Percentiles rank a stretch among this genome's conserved stretches.
These are phyloP conservation scores for Pugionium dolabratum DNA, from an alignment of 345 rosid genomes.

Conservation along the genomic window DNA sequence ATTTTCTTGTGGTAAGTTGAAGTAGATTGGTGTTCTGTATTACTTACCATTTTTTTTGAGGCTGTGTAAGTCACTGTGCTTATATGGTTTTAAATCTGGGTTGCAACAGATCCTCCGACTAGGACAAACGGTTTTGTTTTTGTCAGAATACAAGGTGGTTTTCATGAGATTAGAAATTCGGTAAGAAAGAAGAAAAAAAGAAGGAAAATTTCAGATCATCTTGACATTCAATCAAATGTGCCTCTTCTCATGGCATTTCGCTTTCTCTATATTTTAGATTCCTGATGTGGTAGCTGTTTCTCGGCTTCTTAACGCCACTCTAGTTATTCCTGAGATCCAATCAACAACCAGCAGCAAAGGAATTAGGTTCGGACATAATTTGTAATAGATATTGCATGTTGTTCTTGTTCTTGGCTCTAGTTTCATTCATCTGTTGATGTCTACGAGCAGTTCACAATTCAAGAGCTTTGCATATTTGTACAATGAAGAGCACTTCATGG, in stretches of 20 bases:
- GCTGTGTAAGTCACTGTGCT: neutral
- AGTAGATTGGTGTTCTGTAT: neutral
- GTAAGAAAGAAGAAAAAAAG: conserved; percentile 44
- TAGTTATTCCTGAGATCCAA: conserved; percentile 94
- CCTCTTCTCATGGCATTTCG: conserved; percentile 12
- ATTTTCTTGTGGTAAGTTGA: neutral
- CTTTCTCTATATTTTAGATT: conserved; percentile 48
- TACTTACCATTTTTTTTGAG: neutral
- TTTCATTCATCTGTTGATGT: conserved; percentile 18
- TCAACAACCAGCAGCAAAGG: conserved; percentile 99
- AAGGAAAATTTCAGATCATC: neutral
- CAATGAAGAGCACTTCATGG: conserved; percentile 83
- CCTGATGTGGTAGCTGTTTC: conserved; percentile 78
- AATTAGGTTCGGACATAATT: conserved; percentile 58
- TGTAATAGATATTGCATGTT: neutral
- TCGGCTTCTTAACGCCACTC: conserved; percentile 89
- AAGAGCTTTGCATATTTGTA: conserved; percentile 97
- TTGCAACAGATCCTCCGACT: conserved; percentile 56
- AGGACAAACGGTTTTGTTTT: conserved; percentile 74
- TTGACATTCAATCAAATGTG: conserved; percentile 8
- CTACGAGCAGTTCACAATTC: conserved; percentile 71
- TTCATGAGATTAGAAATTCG: conserved; percentile 95
- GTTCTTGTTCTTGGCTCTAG: conserved; percentile 10
- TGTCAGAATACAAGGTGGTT: conserved; percentile 97
- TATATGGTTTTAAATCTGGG: conserved; percentile 17